These are phyloP conservation scores for Cynanchum wilfordii DNA, from an alignment of 257 asterid species.

Conservation along the genomic window DNA sequence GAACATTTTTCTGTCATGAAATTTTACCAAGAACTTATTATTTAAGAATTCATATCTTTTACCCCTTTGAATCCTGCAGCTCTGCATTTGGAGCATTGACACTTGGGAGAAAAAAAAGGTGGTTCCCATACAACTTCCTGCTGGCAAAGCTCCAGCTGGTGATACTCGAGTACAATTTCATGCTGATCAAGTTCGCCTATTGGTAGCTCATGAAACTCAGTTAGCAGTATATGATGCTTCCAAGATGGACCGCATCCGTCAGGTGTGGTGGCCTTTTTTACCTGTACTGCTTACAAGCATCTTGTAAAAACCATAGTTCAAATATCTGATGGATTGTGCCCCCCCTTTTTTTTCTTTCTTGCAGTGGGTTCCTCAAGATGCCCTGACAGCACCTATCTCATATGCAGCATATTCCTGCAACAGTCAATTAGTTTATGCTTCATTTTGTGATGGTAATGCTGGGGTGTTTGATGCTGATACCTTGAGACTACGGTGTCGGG, in stretches of 20 bases:
- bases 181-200: conserved; percentile 69
- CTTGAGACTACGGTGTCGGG: conserved; percentile 75
- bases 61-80: conserved; percentile 37
- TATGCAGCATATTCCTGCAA: conserved; percentile 93
- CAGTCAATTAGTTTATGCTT: conserved; percentile 80
- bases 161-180: conserved; percentile 95
- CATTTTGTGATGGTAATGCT: conserved; percentile 74
- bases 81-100: conserved; percentile 93
- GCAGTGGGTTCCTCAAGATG: conserved; percentile 96
- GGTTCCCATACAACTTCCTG: conserved; percentile 74
- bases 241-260: conserved; percentile 85
- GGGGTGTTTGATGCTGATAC: conserved; percentile 94
- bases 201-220: conserved; percentile 89
- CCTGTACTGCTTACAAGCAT: background rate
- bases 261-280: conserved; percentile 36
- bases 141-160: conserved; percentile 83
- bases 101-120: conserved; percentile 88
- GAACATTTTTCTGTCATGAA: background rate
- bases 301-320: background rate
- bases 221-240: conserved; percentile 84
- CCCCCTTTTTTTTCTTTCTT: background rate
- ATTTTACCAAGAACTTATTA: background rate
- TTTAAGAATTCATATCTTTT: background rate
- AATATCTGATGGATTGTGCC: conserved; percentile 19
- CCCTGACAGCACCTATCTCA: conserved; percentile 83